These are phyloP conservation scores for Mariannaea elegans DNA, from an alignment of 2,329 filamentous ascomycete species.

Conservation along the genomic window DNA sequence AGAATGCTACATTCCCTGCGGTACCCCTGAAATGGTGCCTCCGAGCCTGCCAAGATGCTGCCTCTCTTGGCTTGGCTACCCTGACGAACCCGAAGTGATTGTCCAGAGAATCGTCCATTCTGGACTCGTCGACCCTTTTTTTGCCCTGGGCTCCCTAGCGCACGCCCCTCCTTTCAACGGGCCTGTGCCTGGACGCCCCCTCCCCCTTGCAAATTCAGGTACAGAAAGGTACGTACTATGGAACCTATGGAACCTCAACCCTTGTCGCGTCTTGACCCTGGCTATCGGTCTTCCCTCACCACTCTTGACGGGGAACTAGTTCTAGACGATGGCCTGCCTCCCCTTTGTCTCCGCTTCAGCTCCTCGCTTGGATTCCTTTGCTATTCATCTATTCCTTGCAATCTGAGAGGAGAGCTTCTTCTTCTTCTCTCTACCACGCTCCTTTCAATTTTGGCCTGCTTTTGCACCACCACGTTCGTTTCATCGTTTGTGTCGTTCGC, in stretches of 20 bases:
- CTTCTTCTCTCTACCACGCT: constrained; percentile 64
- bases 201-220: not conserved
- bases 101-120: constrained; percentile 8
- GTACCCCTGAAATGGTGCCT: not conserved
- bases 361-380: constrained; percentile 36
- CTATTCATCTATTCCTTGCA: constrained; percentile 51
- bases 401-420: constrained; percentile 57
- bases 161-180: constrained; percentile 14
- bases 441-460: constrained; percentile 39
- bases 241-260: constrained; percentile 5
- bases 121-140: not conserved
- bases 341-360: constrained; percentile 39
- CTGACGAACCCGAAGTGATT: not conserved
- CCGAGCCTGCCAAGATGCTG: not conserved
- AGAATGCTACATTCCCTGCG: no score
- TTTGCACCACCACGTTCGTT: constrained; percentile 43
- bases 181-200: constrained; percentile 6
- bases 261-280: constrained; percentile 16
- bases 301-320: not conserved
- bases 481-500: constrained; percentile 38
- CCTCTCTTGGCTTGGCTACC: not conserved
- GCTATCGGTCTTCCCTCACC: constrained; percentile 17
- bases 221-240: constrained; percentile 1
- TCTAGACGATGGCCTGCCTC: constrained; percentile 36
- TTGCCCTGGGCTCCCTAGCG: constrained; percentile 2